These are phyloP conservation scores for Huntiella moniliformis DNA, from an alignment of 2,329 filamentous ascomycete species.

Conservation along the genomic window DNA sequence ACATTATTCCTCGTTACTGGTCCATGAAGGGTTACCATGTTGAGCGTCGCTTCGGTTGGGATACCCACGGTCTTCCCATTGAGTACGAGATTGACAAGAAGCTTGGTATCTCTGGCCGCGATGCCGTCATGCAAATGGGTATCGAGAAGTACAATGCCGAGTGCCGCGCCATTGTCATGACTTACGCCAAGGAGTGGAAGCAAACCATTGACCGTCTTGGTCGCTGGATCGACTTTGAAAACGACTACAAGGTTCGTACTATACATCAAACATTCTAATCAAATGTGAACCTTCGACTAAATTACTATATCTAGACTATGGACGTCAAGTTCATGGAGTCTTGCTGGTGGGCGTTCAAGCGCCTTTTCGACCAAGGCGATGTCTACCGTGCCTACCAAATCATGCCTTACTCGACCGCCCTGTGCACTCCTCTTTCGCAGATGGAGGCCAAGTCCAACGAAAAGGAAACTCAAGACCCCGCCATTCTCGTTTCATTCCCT, in stretches of 20 bases:
- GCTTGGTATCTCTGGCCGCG: constrained; percentile 59
- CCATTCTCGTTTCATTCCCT: constrained; percentile 53
- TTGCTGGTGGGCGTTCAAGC: constrained; percentile 63
- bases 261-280: not conserved
- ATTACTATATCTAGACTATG: constrained; percentile 36
- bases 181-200: constrained; percentile 63
- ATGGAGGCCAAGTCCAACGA: constrained; percentile 62
- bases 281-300: not conserved
- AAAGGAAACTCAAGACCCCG: constrained; percentile 56
- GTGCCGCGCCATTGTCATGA: constrained; percentile 74
- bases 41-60: constrained; percentile 72
- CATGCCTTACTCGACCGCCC: constrained; percentile 58
- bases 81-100: constrained; percentile 91
- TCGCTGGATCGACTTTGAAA: constrained; percentile 64
- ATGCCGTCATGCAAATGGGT: constrained; percentile 63
- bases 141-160: constrained; percentile 70
- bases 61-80: constrained; percentile 69
- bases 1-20: constrained; percentile 82
- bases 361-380: constrained; percentile 50
- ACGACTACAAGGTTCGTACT: constrained; percentile 47
- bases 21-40: constrained; percentile 82
- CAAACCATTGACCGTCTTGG: constrained; percentile 54
- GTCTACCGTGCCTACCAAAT: constrained; percentile 57
- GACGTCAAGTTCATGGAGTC: constrained; percentile 59
- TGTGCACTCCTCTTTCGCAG: constrained; percentile 56